Conservation (phyloP, 1,284 basidiomycete genomes). For the Sparassis latifolia region DNA sequence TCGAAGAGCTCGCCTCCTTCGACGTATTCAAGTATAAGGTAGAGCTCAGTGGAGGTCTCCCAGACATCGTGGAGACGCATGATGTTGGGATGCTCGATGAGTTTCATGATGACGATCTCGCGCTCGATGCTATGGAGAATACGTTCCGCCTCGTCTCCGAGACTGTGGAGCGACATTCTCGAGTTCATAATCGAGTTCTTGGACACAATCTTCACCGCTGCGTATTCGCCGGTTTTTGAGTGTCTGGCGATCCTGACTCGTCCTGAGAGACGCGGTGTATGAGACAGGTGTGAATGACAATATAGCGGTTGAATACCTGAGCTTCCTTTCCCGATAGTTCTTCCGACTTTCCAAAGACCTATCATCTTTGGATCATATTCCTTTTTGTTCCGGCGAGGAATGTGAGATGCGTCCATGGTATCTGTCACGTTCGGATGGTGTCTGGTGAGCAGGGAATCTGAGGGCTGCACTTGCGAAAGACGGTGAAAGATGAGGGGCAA, state of each 20-base stretch:
- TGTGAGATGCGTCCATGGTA: slow-evolving; percentile 2
- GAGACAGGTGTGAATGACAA: not conserved
- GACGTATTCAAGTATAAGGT: slow-evolving; percentile 94
- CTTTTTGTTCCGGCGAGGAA: slow-evolving; percentile 18
- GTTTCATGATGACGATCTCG: slow-evolving; percentile 99
- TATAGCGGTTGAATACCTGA: slow-evolving; percentile 53
- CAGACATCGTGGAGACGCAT: slow-evolving; percentile 95
- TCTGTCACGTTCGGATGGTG: not conserved
- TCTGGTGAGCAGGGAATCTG: no score
- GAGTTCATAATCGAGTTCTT: slow-evolving; percentile 70
- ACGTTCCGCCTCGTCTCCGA: slow-evolving; percentile 60
- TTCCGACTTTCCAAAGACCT: slow-evolving; percentile 90
- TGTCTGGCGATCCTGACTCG: slow-evolving; percentile 91
- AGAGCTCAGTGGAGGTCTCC: slow-evolving; percentile 90
- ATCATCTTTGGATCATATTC: slow-evolving; percentile 71
- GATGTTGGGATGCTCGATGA: slow-evolving; percentile 96
- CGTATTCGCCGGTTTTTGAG: slow-evolving; percentile 81
- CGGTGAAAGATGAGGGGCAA: no score
- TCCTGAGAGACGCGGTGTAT: slow-evolving; percentile 40
- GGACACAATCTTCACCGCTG: slow-evolving; percentile 96
- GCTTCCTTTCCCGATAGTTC: slow-evolving; percentile 88
- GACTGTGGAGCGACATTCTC: slow-evolving; percentile 64
- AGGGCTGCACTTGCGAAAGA: no score
- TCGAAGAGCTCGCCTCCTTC: slow-evolving; percentile 98
- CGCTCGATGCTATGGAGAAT: slow-evolving; percentile 83